A percentile compares a stretch with the other conserved stretches of the same genome.
Conservation (phyloP, 1,139 yeast species). For the Groenewaldozyma auringiensis region DNA sequence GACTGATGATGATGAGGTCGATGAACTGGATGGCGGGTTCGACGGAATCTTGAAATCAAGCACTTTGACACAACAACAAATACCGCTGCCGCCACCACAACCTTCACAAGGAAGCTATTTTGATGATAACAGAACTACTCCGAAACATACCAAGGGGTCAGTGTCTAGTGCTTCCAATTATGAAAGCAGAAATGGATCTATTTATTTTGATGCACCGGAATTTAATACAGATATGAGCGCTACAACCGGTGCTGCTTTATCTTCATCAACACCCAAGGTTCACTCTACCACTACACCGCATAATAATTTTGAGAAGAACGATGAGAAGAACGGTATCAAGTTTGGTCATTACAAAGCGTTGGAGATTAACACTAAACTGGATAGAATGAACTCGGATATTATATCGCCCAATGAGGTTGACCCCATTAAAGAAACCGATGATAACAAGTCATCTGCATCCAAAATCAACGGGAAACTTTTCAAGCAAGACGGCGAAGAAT, state of each 20-base stretch:
- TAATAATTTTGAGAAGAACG: too few species aligned
- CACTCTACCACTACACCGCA: too few species aligned
- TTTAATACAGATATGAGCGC: neutral
- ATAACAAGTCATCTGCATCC: too few species aligned
- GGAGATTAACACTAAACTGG: neutral
- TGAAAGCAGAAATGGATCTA: conserved; percentile 1
- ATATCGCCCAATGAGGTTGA: neutral
- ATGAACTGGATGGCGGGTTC: too few species aligned
- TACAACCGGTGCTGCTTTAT: neutral
- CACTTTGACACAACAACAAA: neutral
- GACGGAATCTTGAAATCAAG: neutral
- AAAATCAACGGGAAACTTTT: neutral
- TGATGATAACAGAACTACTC: neutral
- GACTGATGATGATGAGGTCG: too few species aligned
- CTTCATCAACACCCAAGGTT: neutral
- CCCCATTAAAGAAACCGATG: neutral
- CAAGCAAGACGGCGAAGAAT: neutral
- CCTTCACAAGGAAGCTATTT: neutral
- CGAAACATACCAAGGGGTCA: neutral
- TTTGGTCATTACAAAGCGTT: neutral
- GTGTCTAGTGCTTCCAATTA: neutral
- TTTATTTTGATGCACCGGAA: neutral
- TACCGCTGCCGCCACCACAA: neutral
- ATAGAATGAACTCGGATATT: neutral
- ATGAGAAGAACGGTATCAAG: neutral